A percentile compares a stretch with the other conserved stretches of the same genome.
These are phyloP conservation scores for Ogataea nitratoaversa DNA, from an alignment of 805 yeast genomes.

Conservation along the genomic window DNA sequence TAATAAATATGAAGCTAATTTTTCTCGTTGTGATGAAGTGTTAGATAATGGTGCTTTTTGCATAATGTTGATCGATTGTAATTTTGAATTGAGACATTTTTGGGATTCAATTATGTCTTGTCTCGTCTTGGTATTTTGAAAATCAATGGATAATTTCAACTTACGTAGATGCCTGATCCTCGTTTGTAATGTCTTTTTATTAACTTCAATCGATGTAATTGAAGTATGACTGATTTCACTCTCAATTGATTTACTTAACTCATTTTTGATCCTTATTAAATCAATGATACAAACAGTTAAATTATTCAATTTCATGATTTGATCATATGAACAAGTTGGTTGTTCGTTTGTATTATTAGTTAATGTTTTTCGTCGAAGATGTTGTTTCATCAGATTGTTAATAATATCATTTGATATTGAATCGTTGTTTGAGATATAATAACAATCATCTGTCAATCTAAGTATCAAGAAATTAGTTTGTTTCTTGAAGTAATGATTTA, in stretches of 20 bases:
- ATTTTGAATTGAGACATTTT: too few relatives aligned
- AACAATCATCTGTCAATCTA: slow-evolving; percentile 29
- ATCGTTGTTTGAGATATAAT: slow-evolving; percentile 20
- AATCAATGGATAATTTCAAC: too few relatives aligned
- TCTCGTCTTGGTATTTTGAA: too few relatives aligned
- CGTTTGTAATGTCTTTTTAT: neutral
- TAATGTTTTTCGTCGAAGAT: neutral
- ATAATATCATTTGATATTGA: slow-evolving; percentile 13
- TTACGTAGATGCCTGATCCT: neutral
- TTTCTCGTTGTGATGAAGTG: slow-evolving; percentile 7
- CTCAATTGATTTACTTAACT: slow-evolving; percentile 9
- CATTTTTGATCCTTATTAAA: slow-evolving; percentile 17
- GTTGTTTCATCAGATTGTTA: slow-evolving; percentile 5
- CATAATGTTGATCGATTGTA: too few relatives aligned
- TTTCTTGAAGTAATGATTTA: slow-evolving; percentile 16
- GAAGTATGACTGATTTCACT: neutral
- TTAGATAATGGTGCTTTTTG: too few relatives aligned
- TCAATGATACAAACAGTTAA: slow-evolving; percentile 35
- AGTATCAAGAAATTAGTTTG: slow-evolving; percentile 25
- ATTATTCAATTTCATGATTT: slow-evolving; percentile 39
- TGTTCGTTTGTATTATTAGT: slow-evolving; percentile 12
- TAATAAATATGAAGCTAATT: slow-evolving; percentile 11
- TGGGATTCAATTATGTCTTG: too few relatives aligned
- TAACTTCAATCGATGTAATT: neutral
- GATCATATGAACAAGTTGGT: slow-evolving; percentile 34